A percentile compares a stretch with the other conserved stretches of the same genome.
phyloP scores from a whole-genome alignment of 1,139 yeast species.

The Pichia sorboxylosa region DNA sequence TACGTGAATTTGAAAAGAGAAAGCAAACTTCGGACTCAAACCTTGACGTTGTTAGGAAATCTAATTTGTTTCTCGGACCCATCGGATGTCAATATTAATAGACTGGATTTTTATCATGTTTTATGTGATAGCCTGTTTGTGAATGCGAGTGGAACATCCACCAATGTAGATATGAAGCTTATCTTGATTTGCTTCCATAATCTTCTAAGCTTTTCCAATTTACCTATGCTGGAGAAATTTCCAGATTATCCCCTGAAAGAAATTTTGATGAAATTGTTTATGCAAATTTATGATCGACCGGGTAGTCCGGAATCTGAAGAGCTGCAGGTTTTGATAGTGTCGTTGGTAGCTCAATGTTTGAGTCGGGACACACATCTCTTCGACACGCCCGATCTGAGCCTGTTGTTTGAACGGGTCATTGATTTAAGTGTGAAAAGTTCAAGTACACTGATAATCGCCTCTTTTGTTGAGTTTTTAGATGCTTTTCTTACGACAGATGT shows the following conservation, averaged over 20 bases:
- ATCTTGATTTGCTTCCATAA: constrained; percentile 40
- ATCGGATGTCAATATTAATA: constrained; percentile 36
- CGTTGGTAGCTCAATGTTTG: constrained; percentile 5
- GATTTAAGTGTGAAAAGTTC: constrained; percentile 1
- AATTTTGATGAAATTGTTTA: constrained; percentile 24
- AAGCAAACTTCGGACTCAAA: constrained; percentile 39
- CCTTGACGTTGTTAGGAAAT: too few relatives aligned
- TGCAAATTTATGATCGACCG: background rate
- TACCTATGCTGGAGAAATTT: constrained; percentile 35
- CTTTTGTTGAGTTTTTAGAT: constrained; percentile 23
- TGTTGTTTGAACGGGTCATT: constrained; percentile 2
- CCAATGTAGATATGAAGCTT: constrained; percentile 41
- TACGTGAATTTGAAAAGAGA: constrained; percentile 35
- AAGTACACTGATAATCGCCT: constrained; percentile 10
- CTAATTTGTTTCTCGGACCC: too few relatives aligned
- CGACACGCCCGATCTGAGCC: constrained; percentile 1
- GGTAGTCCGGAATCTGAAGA: constrained; percentile 9
- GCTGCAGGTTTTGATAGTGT: constrained; percentile 4
- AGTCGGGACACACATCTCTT: constrained; percentile 2
- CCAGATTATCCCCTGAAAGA: constrained; percentile 33
- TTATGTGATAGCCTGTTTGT: constrained; percentile 38
- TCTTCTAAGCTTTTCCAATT: constrained; percentile 52
- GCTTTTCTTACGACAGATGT: constrained; percentile 2
- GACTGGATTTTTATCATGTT: constrained; percentile 49
- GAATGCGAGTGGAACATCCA: constrained; percentile 31